phyloP scores from a whole-genome alignment of 805 yeast genomes.

The Candida silvatica region DNA sequence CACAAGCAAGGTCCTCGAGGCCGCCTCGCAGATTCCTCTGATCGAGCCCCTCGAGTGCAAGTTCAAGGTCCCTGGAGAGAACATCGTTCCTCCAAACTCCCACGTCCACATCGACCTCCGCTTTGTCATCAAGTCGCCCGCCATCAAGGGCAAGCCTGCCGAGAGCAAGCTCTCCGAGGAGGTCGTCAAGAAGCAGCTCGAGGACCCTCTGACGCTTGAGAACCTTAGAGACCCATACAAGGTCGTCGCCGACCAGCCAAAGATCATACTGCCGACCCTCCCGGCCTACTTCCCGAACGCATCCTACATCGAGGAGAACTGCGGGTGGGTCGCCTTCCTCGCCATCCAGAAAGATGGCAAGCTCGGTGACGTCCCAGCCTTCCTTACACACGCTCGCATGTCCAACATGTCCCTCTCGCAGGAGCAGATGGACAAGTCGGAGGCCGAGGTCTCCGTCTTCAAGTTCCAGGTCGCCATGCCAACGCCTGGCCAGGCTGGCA shows the following conservation, averaged over 20 bases:
- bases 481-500: constrained; percentile 67
- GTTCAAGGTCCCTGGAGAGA: constrained; percentile 85
- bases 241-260: constrained; percentile 60
- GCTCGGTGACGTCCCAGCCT: constrained; percentile 60
- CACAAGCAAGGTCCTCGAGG: constrained; percentile 33
- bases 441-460: constrained; percentile 56
- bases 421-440: constrained; percentile 38
- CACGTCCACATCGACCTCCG: constrained; percentile 69
- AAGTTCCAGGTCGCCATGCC: constrained; percentile 68
- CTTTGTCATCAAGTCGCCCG: constrained; percentile 66
- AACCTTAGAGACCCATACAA: constrained; percentile 64
- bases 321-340: constrained; percentile 62
- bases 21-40: constrained; percentile 61
- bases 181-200: constrained; percentile 26
- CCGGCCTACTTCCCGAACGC: constrained; percentile 71
- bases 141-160: constrained; percentile 48
- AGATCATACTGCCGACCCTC: constrained; percentile 45
- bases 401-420: constrained; percentile 46
- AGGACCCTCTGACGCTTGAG: constrained; percentile 58
- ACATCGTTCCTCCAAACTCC: constrained; percentile 59
- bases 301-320: constrained; percentile 24
- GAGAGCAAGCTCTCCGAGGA: constrained; percentile 29
- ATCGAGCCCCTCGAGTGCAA: constrained; percentile 60
- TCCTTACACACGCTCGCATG: constrained; percentile 41
- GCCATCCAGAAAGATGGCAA: constrained; percentile 72